Conservation (phyloP, 805 yeast genomes). For the Lipomyces kockii region DNA sequence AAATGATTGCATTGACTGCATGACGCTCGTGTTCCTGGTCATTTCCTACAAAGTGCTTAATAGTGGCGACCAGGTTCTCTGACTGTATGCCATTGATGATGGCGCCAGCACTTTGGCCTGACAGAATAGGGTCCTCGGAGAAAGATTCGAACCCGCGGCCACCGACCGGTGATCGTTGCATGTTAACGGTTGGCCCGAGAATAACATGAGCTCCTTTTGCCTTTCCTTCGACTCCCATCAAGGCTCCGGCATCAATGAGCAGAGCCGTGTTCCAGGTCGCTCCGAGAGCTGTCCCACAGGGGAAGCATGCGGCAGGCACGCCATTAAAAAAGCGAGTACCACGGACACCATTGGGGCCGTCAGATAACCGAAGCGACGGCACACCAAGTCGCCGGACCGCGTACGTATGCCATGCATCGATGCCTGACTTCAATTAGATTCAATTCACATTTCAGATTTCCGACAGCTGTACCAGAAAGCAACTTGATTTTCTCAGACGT, state of each 20-base stretch:
- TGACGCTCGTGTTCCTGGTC: slow-evolving; percentile 63
- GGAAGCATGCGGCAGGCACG: slow-evolving; percentile 61
- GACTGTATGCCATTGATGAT: slow-evolving; percentile 60
- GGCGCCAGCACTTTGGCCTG: slow-evolving; percentile 55
- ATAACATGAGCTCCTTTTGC: slow-evolving; percentile 58
- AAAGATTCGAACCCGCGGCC: slow-evolving; percentile 68
- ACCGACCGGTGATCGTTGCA: slow-evolving; percentile 61
- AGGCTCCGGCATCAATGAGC: slow-evolving; percentile 54
- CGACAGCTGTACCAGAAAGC: slow-evolving; percentile 46
- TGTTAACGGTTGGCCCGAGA: slow-evolving; percentile 58
- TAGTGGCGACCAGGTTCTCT: slow-evolving; percentile 57
- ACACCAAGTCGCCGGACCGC: slow-evolving; percentile 50
- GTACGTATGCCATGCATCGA: slow-evolving; percentile 58
- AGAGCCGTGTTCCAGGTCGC: slow-evolving; percentile 60
- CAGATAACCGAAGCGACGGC: slow-evolving; percentile 56
- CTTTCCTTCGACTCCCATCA: slow-evolving; percentile 61
- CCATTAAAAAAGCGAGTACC: slow-evolving; percentile 61
- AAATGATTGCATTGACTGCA: slow-evolving; percentile 54
- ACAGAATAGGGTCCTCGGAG: slow-evolving; percentile 62
- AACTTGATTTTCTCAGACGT: slow-evolving; percentile 43
- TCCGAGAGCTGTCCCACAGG: slow-evolving; percentile 65
- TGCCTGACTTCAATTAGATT: slow-evolving; percentile 2
- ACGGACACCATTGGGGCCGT: slow-evolving; percentile 69
- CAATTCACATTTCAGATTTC: too few species aligned
- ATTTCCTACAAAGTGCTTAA: slow-evolving; percentile 67